Conservation (phyloP, 2,329 filamentous ascomycete genomes). For the Pseudophaeomoniella oleicola region DNA sequence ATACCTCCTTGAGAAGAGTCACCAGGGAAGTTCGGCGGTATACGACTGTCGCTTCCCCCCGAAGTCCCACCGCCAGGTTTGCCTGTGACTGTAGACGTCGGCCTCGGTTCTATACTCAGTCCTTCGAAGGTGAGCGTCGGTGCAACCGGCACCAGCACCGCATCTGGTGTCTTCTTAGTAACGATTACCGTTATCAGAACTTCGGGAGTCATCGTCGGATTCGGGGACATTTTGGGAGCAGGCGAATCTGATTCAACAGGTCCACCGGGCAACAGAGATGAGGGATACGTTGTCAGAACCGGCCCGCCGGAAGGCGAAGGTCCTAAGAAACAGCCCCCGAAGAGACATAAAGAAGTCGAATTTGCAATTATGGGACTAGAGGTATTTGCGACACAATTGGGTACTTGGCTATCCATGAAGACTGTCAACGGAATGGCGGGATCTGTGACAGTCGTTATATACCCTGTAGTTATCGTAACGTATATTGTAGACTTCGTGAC, state of each 20-base stretch:
- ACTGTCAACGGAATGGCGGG: background rate
- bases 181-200: no score
- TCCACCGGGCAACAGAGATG: no score
- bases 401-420: background rate
- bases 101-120: no score
- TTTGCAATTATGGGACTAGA: background rate
- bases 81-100: no score
- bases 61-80: no score
- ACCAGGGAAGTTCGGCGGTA: no score
- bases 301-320: no score
- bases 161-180: constrained; percentile 13
- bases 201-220: constrained; percentile 8
- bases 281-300: no score
- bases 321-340: background rate
- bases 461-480: background rate
- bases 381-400: no score
- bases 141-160: background rate
- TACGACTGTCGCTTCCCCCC: no score
- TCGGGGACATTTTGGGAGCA: constrained; percentile 4
- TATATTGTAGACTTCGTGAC: background rate
- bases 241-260: constrained; percentile 7
- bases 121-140: background rate
- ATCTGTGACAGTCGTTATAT: background rate
- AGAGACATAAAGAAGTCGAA: background rate
- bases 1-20: no score